Base-by-base conservation (phyloP, 2,329 filamentous ascomycete genomes). In the Trichoderma asperellum region DNA sequence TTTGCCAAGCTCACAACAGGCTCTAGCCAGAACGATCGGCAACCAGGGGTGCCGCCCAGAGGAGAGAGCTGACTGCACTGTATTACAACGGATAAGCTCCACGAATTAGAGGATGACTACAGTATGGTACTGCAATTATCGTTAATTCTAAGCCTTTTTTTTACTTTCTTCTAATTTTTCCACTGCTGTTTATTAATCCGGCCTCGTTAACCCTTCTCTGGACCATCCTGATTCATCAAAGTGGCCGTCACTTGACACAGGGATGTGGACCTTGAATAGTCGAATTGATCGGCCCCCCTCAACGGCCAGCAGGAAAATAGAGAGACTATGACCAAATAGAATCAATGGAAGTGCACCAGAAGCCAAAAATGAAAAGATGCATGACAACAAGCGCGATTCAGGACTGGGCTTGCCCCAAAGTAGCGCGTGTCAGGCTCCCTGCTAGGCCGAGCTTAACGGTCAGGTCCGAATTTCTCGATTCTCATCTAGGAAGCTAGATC, bases 401-500 rank as follows among this genome's bases (percentile, higher is more conserved):
- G 43, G 21, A 11, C 43, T 18, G 35, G 24, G 35, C 21, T 8
- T 8, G 32, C 24, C 40, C 34, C 35, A n/a, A 29, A 11, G 21
- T 58, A 66, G 63, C 29, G 53, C 53, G 62, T 62, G 59, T 66
- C 63, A 66, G n/a, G 24, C 55, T 35, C 35, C 63, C 53, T 57
- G 63, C 53, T 66, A 66, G 63, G 27, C 63, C 16, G 53, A 47
- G 37, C 52, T 66, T 66, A 66, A 66, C 52, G 57, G 35, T 49
- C 29, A 57, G 55, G 55, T 57, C 27, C 55, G 27, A n/a, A 34
- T 37, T 40, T 32, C 53, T 66, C 63, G 63, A 66, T 32, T 66
- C 63, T 66, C 63, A 66, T 66, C 63, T 58, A 55, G 63, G 63
- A 66, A 66, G 63, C 63, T 66, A 55, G 37, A 57, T 58, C 29